These are phyloP conservation scores for Acacia melanoxylon DNA, from an alignment of 306 rosid species.

Conservation along the genomic window DNA sequence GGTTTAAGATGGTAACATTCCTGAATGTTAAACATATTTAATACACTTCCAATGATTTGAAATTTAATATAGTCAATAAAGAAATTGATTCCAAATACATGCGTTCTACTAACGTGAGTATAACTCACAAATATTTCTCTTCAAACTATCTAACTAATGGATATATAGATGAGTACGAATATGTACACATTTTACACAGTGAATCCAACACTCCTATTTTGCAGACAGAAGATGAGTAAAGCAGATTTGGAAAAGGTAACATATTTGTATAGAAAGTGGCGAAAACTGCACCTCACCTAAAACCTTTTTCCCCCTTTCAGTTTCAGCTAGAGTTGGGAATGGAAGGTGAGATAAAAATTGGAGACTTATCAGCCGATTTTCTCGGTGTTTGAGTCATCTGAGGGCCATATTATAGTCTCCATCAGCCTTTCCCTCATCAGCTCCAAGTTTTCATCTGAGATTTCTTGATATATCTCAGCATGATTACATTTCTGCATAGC, in stretches of 20 bases:
- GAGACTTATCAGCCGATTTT: constrained; percentile 57
- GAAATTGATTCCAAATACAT: neutral
- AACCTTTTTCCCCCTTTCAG: neutral
- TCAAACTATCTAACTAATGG: constrained; percentile 25
- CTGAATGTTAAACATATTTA: neutral
- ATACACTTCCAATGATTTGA: neutral
- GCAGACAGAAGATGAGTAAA: neutral
- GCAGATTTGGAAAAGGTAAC: neutral
- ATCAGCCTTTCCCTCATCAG: constrained; percentile 91
- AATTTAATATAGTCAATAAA: neutral
- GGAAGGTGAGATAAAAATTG: neutral
- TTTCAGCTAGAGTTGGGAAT: constrained; percentile 37
- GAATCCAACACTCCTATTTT: neutral
- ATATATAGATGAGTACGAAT: constrained; percentile 16
- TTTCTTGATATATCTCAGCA: constrained; percentile 85
- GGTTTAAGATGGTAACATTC: neutral
- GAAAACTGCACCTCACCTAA: neutral
- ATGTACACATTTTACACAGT: constrained; percentile 42
- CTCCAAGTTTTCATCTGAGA: constrained; percentile 83
- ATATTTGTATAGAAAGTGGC: constrained; percentile 3
- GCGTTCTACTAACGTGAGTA: neutral
- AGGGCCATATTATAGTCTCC: constrained; percentile 97
- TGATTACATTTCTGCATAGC: constrained; percentile 83
- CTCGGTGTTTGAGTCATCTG: constrained; percentile 92
- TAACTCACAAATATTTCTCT: neutral